Evolutionary conservation across 225 moss, liverwort and hornwort genomes (phyloP).

Genomic region (Climacium dendroides): DNA sequence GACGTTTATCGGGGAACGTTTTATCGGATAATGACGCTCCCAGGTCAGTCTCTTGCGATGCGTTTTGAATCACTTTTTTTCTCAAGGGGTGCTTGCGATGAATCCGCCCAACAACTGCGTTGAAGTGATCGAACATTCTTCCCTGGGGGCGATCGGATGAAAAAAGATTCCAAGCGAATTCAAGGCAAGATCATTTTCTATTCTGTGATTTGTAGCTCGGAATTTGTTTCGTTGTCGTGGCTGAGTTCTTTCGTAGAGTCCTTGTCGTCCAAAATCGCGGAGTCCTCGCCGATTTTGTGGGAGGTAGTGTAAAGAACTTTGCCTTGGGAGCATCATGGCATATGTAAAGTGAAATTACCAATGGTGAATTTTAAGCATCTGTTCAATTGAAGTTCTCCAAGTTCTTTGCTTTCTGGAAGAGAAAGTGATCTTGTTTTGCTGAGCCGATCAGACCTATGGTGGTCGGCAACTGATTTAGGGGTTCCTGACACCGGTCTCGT

Average conservation of each 20-base stretch:
- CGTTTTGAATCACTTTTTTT: neutral
- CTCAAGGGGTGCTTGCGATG: neutral
- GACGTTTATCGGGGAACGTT: neutral
- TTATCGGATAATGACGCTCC: neutral
- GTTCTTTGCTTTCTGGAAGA: neutral
- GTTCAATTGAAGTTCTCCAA: neutral
- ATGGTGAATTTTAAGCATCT: neutral
- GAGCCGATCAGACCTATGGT: neutral
- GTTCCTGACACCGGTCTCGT: neutral
- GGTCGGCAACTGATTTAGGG: neutral
- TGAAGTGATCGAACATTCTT: neutral
- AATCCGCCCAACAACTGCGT: neutral
- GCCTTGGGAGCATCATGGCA: neutral
- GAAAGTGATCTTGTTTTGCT: neutral
- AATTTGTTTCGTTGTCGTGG: neutral
- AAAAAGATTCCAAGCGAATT: neutral
- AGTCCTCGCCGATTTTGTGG: neutral
- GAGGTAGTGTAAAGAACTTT: neutral
- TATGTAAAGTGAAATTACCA: neutral
- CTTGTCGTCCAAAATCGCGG: neutral
- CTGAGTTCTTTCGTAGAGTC: neutral
- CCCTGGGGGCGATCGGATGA: neutral
- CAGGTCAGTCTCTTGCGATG: neutral
- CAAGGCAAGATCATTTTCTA: neutral
- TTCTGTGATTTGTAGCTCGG: neutral